phyloP scores from a whole-genome alignment of 768 basidiomycete species.

The Austroboletus festivus region DNA sequence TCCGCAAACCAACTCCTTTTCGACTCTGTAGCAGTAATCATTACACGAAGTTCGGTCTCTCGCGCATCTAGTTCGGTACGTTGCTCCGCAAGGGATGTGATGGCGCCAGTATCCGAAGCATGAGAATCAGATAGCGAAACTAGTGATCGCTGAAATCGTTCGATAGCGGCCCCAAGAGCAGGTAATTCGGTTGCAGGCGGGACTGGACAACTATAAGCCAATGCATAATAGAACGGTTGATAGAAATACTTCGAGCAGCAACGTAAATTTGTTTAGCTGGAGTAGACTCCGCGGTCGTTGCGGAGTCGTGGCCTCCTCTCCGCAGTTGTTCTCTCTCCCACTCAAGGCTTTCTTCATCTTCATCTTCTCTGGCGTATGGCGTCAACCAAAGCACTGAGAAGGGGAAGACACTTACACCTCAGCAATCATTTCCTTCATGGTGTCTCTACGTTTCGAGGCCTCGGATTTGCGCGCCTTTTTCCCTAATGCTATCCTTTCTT shows the following conservation, averaged over 20 bases:
- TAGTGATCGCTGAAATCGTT: conserved; percentile 58
- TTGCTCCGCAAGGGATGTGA: conserved; percentile 59
- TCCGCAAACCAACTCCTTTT: conserved; percentile 80
- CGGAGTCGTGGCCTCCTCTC: conserved; percentile 59
- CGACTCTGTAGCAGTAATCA: conserved; percentile 70
- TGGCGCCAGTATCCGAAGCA: conserved; percentile 52
- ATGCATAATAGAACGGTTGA: not conserved
- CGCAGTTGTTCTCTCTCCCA: conserved; percentile 86
- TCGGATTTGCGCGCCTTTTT: conserved; percentile 78
- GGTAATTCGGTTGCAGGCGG: conserved; percentile 65
- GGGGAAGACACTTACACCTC: conserved; percentile 58
- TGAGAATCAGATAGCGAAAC: conserved; percentile 66
- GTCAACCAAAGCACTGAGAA: not conserved
- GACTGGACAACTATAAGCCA: conserved; percentile 43
- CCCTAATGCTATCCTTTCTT: conserved; percentile 81
- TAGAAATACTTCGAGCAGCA: conserved; percentile 61
- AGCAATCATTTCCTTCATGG: conserved; percentile 77
- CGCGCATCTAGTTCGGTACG: conserved; percentile 60
- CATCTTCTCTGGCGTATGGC: conserved; percentile 53
- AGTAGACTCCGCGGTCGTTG: conserved; percentile 33
- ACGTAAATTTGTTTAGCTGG: conserved; percentile 60
- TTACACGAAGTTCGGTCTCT: conserved; percentile 69
- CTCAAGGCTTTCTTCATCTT: conserved; percentile 80
- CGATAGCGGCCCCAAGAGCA: conserved; percentile 55
- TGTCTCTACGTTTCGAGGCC: conserved; percentile 59